Evolutionary conservation across 768 basidiomycete genomes (phyloP), one percentile per base, ranked within the genome.

Genomic region (Amylocystis lapponica): DNA sequence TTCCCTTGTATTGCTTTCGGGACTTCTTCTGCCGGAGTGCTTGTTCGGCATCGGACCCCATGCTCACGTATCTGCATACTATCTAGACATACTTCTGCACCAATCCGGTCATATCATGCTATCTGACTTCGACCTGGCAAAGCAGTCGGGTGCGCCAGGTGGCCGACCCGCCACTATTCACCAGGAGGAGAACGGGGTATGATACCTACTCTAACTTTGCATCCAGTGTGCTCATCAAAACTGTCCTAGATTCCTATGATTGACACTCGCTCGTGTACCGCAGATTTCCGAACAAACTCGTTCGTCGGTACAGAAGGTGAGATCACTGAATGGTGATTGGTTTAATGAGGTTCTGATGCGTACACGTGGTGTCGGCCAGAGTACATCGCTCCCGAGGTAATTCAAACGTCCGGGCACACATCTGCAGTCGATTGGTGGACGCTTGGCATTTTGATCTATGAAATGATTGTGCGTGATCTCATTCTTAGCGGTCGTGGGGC

Each of bases 381-480:
- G 69, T 99, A 99, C 74, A 98, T 99, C 61, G 93, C 95, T 31
- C 95, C 95, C 49, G 96, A 99, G 71, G 96, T 99, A 46, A 96
- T 99, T 61, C 87, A 88, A 55, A 91, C 90, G 36, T 79, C 87
- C 62, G 95, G 96, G 14, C 96, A 99, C 66, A 96, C 94, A 27
- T 92, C 92, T 49, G 94, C 95, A 12, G 96, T 99, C 39, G 96
- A 99, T 68, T 99, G 95, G 95, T 94, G 91, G 96, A 98, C 96
- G 25, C 71, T 97, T 38, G 96, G 96, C 29, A 97, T 98, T 58
- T 79, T 99, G 58, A 90, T 98, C 57, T 96, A 93, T 71, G 96
- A 99, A 70, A 96, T 96, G 91, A 92, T 94, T 66, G 89, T 92
- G 75, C 76, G 89, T 80, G 10, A 20, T 30, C n/a, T n/a, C n/a